Percentiles rank a stretch among this genome's conserved stretches.
phyloP scores from a whole-genome alignment of 225 moss, liverwort and hornwort species.

The Straminergon stramineum region DNA sequence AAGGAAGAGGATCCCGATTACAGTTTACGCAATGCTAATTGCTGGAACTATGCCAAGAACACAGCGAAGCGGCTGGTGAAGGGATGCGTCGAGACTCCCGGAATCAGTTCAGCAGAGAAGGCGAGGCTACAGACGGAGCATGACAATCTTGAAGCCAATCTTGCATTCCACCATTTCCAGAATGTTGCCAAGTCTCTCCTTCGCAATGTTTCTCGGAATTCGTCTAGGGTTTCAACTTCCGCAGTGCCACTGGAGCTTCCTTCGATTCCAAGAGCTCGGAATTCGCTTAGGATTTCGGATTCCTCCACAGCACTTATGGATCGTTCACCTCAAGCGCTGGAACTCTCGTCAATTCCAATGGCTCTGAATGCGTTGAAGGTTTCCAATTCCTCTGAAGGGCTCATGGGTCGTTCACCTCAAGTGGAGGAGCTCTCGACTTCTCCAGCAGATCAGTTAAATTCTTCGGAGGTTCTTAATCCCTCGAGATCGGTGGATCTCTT shows the following conservation, averaged over 20 bases:
- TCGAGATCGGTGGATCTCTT: background rate
- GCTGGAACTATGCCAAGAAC: constrained; percentile 25
- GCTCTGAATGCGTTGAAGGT: background rate
- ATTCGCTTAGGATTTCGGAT: background rate
- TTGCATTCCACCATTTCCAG: constrained; percentile 3
- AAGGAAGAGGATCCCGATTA: constrained; percentile 21
- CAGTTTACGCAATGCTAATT: constrained; percentile 4
- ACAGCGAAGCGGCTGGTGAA: constrained; percentile 7
- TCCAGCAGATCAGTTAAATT: background rate
- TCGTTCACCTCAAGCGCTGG: background rate
- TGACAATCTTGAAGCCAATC: constrained; percentile 4
- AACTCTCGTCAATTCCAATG: background rate
- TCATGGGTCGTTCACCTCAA: background rate
- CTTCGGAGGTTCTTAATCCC: background rate
- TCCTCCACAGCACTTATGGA: background rate
- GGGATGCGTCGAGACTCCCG: background rate
- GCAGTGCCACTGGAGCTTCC: background rate
- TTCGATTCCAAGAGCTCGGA: background rate
- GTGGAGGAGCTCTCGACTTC: background rate
- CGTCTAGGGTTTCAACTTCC: background rate
- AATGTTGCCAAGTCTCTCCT: constrained; percentile 12
- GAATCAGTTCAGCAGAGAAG: constrained; percentile 5
- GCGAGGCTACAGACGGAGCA: constrained; percentile 1
- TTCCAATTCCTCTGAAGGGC: background rate
- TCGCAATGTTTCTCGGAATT: background rate